Percentiles rank a stretch among this genome's conserved stretches.
Evolutionary conservation across 495 filamentous ascomycete genomes (phyloP).

Genomic region (Cercophora newfieldiana): DNA sequence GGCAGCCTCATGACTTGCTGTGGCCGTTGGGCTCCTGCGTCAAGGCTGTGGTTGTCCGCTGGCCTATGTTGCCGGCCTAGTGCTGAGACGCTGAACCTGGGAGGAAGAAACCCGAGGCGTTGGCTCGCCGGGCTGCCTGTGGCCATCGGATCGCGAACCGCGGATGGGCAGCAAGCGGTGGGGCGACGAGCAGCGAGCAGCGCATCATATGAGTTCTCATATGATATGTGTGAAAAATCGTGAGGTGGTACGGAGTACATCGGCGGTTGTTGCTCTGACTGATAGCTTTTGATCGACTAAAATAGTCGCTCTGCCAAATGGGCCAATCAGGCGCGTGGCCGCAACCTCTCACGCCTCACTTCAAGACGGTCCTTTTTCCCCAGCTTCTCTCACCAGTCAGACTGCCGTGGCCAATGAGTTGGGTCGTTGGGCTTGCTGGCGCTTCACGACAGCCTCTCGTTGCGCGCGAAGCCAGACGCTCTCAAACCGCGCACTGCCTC

Average conservation of each 20-base stretch:
- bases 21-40: neutral
- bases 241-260: neutral
- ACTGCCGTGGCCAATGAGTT: neutral
- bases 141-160: neutral
- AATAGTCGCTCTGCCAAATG: constrained; percentile 18
- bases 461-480: constrained; percentile 17
- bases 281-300: constrained; percentile 11
- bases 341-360: constrained; percentile 9
- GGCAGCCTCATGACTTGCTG: neutral
- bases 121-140: constrained; percentile 1
- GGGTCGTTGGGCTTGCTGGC: constrained; percentile 14
- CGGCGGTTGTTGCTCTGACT: constrained; percentile 11
- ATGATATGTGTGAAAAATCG: neutral
- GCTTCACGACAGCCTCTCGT: constrained; percentile 31
- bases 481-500: constrained; percentile 34
- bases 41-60: neutral
- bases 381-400: constrained; percentile 25
- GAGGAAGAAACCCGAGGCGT: neutral
- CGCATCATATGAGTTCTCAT: neutral
- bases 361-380: constrained; percentile 19
- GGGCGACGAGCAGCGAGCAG: neutral
- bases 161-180: neutral
- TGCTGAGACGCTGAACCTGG: neutral
- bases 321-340: constrained; percentile 28
- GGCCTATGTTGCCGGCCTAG: neutral